Base-by-base conservation (phyloP, 2,329 filamentous ascomycete species). In the Neonectria coccinea region DNA sequence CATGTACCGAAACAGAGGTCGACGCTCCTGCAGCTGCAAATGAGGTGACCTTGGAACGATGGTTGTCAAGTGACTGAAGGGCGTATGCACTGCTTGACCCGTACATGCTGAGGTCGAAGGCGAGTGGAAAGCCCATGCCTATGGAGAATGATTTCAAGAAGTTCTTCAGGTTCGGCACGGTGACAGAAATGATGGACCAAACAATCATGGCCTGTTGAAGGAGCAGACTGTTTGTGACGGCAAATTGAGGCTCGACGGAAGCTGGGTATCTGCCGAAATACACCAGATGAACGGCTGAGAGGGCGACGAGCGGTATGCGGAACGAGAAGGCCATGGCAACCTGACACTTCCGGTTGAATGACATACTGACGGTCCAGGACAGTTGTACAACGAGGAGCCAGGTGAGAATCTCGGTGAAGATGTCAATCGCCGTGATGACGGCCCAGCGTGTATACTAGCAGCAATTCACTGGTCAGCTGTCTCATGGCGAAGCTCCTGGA, bases 71-170 rank as follows among this genome's bases (percentile, higher is more conserved):
- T 8, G 68, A 68, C 41, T 72, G 69, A 2, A 72, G 65, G 10
- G 61, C 67, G 18, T 72, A 64, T 1, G 54, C 16, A 18, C 58
- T 50, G 48, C 58, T 54, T 16, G 57, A 39, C 3, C 59, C 50
- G 6, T 61, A 58, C 10, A 62, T 51, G 0, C 47, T 70, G 4
- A 56, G 56, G 5, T 69, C 64, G 0, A 67, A 68, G 3, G 65
- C 63, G 0, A 71, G 18, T 1, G 69, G 69, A 14, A 72, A 72
- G 1, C 67, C 67, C 69, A 71, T 70, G 0, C 69, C 69, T 5
- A 72, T 68, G 0, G 66, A 70, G 25, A 71, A 71, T 0, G 69
- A 72, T 10, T 70, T 70, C 10, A 71, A 52, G 2, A 71, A 71
- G 48, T 68, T 71, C 41, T 72, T 71, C 0, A 71, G 48, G 16